phyloP scores from a whole-genome alignment of 345 rosid species.

The Passiflora organensis region DNA sequence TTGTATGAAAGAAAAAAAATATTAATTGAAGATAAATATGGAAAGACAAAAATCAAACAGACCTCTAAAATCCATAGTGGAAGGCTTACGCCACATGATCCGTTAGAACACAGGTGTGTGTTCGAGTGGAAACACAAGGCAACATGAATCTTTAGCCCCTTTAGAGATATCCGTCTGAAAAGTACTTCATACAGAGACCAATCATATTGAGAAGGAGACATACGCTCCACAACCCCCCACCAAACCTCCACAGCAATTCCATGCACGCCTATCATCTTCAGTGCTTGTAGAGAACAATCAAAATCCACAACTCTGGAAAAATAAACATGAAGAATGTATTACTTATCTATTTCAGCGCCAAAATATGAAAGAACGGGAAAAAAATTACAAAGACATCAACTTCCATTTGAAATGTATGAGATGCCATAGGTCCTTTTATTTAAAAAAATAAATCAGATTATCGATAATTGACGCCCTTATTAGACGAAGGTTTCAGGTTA shows the following conservation, averaged over 20 bases:
- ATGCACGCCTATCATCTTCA: constrained; percentile 69
- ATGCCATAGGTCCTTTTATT: too few relatives aligned
- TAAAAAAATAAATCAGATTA: too few relatives aligned
- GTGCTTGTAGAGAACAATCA: constrained; percentile 67
- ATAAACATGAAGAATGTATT: constrained; percentile 18
- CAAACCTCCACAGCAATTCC: constrained; percentile 69
- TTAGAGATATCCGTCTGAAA: constrained; percentile 46
- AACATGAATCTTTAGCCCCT: constrained; percentile 56
- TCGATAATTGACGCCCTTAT: too few relatives aligned
- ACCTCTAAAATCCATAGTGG: constrained; percentile 68
- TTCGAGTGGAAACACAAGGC: constrained; percentile 59
- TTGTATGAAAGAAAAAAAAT: constrained; percentile 12
- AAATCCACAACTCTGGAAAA: constrained; percentile 61
- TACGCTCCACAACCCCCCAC: constrained; percentile 71
- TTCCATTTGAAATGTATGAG: too few relatives aligned
- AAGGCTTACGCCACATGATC: constrained; percentile 51
- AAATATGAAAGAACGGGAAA: not conserved
- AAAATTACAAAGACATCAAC: too few relatives aligned
- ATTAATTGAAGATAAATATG: not conserved
- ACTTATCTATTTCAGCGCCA: constrained; percentile 6
- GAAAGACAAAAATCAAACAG: constrained; percentile 16
- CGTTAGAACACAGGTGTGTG: constrained; percentile 28
- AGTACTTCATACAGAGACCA: constrained; percentile 63
- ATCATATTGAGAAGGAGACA: constrained; percentile 46
- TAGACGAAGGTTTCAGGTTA: too few relatives aligned